Evolutionary conservation across 176 grass and related monocot genomes (phyloP).

Genomic region (Secale cereale): DNA sequence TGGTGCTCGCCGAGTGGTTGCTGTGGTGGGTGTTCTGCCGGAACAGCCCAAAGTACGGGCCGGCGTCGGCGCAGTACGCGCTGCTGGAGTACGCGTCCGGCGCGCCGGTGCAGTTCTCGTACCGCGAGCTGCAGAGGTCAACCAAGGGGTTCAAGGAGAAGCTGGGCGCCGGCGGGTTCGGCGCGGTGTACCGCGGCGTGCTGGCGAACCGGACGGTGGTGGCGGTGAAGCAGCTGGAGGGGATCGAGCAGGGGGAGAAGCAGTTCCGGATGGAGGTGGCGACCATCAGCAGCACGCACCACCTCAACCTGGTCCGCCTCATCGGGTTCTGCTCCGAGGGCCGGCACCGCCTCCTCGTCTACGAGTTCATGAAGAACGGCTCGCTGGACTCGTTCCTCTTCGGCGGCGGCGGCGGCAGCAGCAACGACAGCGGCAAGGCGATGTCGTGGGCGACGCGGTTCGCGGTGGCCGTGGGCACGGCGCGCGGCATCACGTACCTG

Average conservation of each 20-base stretch:
- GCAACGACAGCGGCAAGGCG: not conserved
- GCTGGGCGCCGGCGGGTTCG: conserved; percentile 83
- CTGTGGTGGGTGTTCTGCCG: conserved; percentile 87
- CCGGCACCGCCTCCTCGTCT: conserved; percentile 76
- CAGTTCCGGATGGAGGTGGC: conserved; percentile 99
- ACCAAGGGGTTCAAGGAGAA: conserved; percentile 95
- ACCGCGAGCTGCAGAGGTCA: conserved; percentile 58
- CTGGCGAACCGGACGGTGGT: conserved; percentile 76
- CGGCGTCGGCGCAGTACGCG: conserved; percentile 79
- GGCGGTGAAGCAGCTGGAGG: conserved; percentile 92
- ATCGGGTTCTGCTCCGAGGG: conserved; percentile 99
- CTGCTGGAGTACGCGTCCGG: conserved; percentile 97
- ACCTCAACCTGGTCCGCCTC: conserved; percentile 88
- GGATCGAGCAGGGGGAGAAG: conserved; percentile 99
- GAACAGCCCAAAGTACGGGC: conserved; percentile 69
- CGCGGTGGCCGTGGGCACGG: conserved; percentile 77
- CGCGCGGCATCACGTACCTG: conserved; percentile 85
- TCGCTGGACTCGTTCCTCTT: conserved; percentile 86
- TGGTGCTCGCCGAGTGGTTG: conserved; percentile 59
- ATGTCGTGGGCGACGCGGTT: conserved; percentile 65
- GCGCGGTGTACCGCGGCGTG: conserved; percentile 77
- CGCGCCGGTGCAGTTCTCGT: conserved; percentile 90
- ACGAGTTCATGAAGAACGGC: conserved; percentile 99
- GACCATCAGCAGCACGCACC: conserved; percentile 98
- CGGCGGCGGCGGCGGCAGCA: conserved; percentile 10